These are phyloP conservation scores for Colletotrichum sp. DNA, from an alignment of 2,329 filamentous ascomycete species.

Conservation along the genomic window DNA sequence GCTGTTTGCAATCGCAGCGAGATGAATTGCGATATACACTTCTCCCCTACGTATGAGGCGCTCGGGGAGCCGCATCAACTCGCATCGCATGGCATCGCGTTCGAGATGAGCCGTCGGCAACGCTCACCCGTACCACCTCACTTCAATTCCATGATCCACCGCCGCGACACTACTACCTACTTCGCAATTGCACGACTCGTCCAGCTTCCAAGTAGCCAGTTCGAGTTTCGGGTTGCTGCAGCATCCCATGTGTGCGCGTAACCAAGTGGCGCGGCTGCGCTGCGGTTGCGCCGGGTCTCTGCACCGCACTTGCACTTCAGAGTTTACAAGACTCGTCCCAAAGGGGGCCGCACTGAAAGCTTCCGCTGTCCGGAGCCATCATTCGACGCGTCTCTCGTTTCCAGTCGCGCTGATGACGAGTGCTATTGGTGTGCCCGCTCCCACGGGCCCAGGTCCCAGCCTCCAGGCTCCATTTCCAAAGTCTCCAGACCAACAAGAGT, in stretches of 20 bases:
- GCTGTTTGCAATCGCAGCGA: not conserved
- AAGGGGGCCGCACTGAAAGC: not conserved
- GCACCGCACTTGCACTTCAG: not conserved
- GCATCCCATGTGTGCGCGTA: not conserved
- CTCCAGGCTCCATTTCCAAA: not conserved
- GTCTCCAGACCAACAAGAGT: not conserved
- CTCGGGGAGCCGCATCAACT: not conserved
- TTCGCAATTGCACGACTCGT: not conserved
- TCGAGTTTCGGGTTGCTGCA: constrained; percentile 6
- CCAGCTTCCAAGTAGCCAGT: not conserved
- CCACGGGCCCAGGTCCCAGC: not conserved
- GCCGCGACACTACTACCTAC: not conserved
- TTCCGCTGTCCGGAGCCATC: not conserved
- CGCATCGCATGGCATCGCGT: not conserved
- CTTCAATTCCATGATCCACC: not conserved
- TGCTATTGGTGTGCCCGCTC: not conserved
- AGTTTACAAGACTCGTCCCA: constrained; percentile 5
- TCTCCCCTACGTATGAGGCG: not conserved
- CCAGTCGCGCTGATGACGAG: not conserved
- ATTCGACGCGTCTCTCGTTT: constrained; percentile 5
- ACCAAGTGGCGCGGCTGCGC: not conserved
- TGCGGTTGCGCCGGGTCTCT: not conserved
- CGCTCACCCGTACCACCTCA: not conserved
- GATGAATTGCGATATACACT: not conserved
- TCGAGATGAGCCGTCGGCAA: not conserved